Evolutionary conservation across 1,139 yeast genomes (phyloP).

Genomic region (Starmera stellimalicola): DNA sequence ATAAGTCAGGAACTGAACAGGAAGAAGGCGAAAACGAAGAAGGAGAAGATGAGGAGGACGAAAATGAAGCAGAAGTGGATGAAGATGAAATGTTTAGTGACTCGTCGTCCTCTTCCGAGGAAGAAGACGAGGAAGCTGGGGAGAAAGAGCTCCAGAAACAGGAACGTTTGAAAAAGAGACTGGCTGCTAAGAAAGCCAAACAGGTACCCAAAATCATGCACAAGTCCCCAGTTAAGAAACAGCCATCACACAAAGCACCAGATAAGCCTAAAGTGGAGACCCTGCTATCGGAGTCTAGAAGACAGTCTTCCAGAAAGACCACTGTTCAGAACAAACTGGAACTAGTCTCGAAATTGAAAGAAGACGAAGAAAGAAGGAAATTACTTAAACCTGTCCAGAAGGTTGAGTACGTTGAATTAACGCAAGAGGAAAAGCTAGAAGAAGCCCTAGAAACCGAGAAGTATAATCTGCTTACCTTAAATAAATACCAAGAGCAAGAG

Average conservation of each 20-base stretch:
- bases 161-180: slow-evolving; percentile 35
- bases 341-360: slow-evolving; percentile 62
- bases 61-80: slow-evolving; percentile 12
- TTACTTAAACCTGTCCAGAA: slow-evolving; percentile 15
- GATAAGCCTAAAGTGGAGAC: slow-evolving; percentile 36
- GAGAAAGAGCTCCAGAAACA: slow-evolving; percentile 52
- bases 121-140: slow-evolving; percentile 52
- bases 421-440: slow-evolving; percentile 78
- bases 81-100: slow-evolving; percentile 23
- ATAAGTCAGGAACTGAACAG: slow-evolving; percentile 43
- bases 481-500: slow-evolving; percentile 77
- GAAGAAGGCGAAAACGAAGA: slow-evolving; percentile 19
- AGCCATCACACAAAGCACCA: slow-evolving; percentile 15
- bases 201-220: slow-evolving; percentile 39
- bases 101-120: slow-evolving; percentile 15
- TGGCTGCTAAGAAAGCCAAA: slow-evolving; percentile 28
- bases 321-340: slow-evolving; percentile 75
- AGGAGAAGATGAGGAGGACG: slow-evolving; percentile 21
- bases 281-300: slow-evolving; percentile 39
- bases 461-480: slow-evolving; percentile 61
- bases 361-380: slow-evolving; percentile 61
- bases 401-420: slow-evolving; percentile 42
- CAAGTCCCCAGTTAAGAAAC: slow-evolving; percentile 14
- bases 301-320: slow-evolving; percentile 72
- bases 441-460: slow-evolving; percentile 86